A percentile compares a stretch with the other conserved stretches of the same genome.
These are phyloP conservation scores for Rhodotorula paludigena DNA, from an alignment of 768 basidiomycete species.

Conservation along the genomic window DNA sequence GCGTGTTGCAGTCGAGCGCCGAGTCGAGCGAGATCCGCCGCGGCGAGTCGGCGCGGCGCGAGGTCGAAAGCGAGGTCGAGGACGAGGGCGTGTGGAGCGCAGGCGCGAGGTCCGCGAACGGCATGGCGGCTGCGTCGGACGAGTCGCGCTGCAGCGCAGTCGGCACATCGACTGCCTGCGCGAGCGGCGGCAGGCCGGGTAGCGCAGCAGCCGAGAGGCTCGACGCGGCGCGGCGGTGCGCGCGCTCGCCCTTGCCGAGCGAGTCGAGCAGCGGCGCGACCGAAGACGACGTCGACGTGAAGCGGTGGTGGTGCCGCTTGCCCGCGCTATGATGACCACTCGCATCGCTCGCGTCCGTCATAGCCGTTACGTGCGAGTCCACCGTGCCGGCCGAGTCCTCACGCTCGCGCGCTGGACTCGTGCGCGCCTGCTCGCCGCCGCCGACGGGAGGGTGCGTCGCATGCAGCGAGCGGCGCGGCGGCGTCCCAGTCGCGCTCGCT, in stretches of 20 bases:
- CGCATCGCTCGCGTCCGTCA: not conserved
- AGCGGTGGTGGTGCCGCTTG: conserved; percentile 21
- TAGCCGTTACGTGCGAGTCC: not conserved
- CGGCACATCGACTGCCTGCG: too few species aligned
- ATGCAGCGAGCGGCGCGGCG: too few species aligned
- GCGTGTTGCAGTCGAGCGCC: conserved; percentile 10
- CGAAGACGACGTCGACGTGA: conserved; percentile 25
- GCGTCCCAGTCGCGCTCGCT: too few species aligned
- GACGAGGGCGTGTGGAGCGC: not conserved
- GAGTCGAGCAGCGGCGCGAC: conserved; percentile 12
- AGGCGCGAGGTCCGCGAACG: conserved; percentile 4
- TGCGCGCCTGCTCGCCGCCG: too few species aligned
- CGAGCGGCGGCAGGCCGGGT: not conserved
- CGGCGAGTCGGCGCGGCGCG: not conserved
- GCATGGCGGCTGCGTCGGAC: not conserved
- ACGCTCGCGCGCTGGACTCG: not conserved
- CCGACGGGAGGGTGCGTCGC: too few species aligned
- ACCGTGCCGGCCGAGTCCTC: not conserved
- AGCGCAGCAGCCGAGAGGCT: not conserved
- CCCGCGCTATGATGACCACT: not conserved
- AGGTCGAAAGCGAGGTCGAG: not conserved
- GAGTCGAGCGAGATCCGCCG: conserved; percentile 20
- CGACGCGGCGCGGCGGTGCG: not conserved
- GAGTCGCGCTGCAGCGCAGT: not conserved
- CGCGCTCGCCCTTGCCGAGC: too few species aligned